Evolutionary conservation across 805 yeast genomes (phyloP).

Genomic region (Ogataea angusta): DNA sequence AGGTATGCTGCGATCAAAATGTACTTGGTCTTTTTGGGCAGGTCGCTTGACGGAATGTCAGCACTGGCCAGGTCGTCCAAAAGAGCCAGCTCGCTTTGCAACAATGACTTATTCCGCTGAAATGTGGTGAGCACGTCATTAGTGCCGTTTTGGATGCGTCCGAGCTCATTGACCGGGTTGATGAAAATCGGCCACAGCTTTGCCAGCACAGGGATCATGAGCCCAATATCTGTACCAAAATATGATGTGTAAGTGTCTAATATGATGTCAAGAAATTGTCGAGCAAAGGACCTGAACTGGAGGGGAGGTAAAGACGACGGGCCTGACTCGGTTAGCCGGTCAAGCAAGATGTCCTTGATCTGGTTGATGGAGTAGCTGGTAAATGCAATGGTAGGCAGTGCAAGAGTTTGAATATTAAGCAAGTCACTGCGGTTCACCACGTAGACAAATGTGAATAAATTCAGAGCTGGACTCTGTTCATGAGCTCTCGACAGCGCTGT

Average conservation of each 20-base stretch:
- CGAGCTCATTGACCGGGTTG: constrained; percentile 23
- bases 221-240: constrained; percentile 42
- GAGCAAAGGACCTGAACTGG: constrained; percentile 23
- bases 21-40: constrained; percentile 62
- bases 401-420: constrained; percentile 34
- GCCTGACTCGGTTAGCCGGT: constrained; percentile 4
- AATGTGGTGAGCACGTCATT: constrained; percentile 31
- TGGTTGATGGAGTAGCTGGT: constrained; percentile 37
- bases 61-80: constrained; percentile 19
- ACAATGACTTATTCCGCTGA: constrained; percentile 21
- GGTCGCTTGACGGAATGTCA: constrained; percentile 30
- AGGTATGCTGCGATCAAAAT: constrained; percentile 78
- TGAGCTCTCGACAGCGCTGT: constrained; percentile 40
- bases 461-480: constrained; percentile 35
- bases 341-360: constrained; percentile 35
- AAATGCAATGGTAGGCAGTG: constrained; percentile 42
- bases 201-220: constrained; percentile 31
- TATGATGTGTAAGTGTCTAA: constrained; percentile 44
- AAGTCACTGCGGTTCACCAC: constrained; percentile 41
- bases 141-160: constrained; percentile 17
- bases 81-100: constrained; percentile 26
- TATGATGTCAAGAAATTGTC: constrained; percentile 40
- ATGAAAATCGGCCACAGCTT: constrained; percentile 32
- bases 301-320: constrained; percentile 4
- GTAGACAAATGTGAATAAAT: constrained; percentile 37